Evolutionary conservation across 2,329 filamentous ascomycete genomes (phyloP), one percentile per base, ranked within the genome.

Genomic region (Ophiostoma tasmaniense): DNA sequence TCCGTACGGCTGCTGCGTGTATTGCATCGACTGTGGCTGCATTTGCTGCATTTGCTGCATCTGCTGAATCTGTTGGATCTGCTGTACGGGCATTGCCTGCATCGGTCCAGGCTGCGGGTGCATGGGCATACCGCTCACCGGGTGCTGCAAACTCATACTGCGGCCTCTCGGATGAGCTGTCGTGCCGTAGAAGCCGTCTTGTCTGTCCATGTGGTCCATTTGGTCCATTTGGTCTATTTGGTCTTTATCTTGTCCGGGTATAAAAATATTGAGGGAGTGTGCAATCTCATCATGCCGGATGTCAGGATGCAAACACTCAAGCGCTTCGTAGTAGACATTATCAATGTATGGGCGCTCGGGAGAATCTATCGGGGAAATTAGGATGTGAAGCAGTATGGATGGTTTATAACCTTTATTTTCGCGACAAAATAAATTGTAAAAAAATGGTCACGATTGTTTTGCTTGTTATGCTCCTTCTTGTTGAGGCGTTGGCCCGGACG

Each of bases 401-500:
- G 17, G n/a, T 22, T n/a, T 50, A n/a, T 13, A 4, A 5, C 13
- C 11, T 28, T 55, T 25, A 25, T 11, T 55, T 14, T 39, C 8
- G 7, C 5, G 17, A 50, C 20, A 50, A 50, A 50, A 50, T 50
- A 50, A 20, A n/a, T 50, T 5, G 3, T 20, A 20, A 61, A 61
- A 3, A 25, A n/a, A n/a, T n/a, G n/a, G n/a, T 25, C 50, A 33
- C 55, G 25, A 61, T 25, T 17, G 25, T 25, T 25, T 25, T 25
- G 33, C 33, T 39, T 13, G 8, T 39, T 39, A n/a, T n/a, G n/a
- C 13, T 39, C 11, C 0, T 39, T 37, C 11, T 64, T 64, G 30
- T 64, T 64, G 61, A 39, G 33, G 61, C 33, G 61, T 64, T 64
- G 61, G 61, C 61, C 61, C 30, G 61, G 61, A 64, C 61, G 61